phyloP scores from a whole-genome alignment of 371 early-diverging fungal genomes.

The Actinomucor elegans region DNA sequence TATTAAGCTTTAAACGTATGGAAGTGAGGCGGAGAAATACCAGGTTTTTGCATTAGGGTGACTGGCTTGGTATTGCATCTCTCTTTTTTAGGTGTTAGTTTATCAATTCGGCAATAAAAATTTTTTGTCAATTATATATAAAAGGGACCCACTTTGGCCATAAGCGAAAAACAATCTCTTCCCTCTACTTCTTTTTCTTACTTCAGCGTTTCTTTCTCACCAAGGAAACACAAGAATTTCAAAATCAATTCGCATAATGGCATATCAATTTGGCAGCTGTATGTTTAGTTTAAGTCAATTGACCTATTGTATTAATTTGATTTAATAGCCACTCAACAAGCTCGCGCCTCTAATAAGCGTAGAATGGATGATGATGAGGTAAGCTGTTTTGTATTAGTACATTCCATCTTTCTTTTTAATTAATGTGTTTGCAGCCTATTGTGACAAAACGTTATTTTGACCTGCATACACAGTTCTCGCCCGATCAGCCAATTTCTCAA shows the following conservation, averaged over 20 bases:
- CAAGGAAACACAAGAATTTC: neutral
- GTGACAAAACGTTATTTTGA: constrained; percentile 25
- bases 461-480: constrained; percentile 25
- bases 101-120: constrained; percentile 5
- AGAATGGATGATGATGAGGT: constrained; percentile 32
- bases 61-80: too few species aligned
- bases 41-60: too few species aligned
- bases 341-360: constrained; percentile 9
- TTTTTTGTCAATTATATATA: constrained; percentile 1
- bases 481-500: constrained; percentile 11
- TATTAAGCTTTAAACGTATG: too few species aligned
- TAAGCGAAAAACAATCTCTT: neutral
- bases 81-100: neutral
- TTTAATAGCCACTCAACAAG: neutral
- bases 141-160: neutral
- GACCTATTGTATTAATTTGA: neutral
- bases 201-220: neutral
- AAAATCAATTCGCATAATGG: constrained; percentile 10
- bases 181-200: neutral
- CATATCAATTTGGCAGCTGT: constrained; percentile 22
- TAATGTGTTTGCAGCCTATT: neutral
- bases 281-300: constrained; percentile 2
- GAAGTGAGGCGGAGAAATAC: too few species aligned
- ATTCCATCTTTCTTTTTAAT: neutral
- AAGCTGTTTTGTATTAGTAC: neutral